Conservation (phyloP, 2,329 filamentous ascomycete genomes). For the Graphilbum fragrans region DNA sequence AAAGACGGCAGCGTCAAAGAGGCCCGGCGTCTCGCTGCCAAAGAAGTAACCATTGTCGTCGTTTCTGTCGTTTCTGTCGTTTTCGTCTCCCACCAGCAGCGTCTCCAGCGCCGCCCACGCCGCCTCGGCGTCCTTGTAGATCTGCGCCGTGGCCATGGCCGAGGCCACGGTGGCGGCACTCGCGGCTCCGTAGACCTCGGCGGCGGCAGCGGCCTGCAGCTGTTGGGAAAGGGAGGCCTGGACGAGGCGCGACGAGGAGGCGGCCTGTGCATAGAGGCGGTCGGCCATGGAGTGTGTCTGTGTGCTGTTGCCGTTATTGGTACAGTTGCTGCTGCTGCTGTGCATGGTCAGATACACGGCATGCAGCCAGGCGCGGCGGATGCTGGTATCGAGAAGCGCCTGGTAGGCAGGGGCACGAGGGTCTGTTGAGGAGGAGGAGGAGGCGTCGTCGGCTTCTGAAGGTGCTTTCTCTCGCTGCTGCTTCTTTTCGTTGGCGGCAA, state of each 20-base stretch:
- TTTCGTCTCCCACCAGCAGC: slow-evolving; percentile 18
- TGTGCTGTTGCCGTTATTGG: not conserved
- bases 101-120: slow-evolving; percentile 35
- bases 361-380: slow-evolving; percentile 85
- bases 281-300: slow-evolving; percentile 51
- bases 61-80: slow-evolving; percentile 10
- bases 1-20: slow-evolving; percentile 85
- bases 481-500: slow-evolving; percentile 2
- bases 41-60: slow-evolving; percentile 28
- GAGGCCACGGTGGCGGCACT: slow-evolving; percentile 6
- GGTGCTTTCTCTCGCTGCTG: too few relatives aligned
- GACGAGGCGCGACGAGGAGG: slow-evolving; percentile 48
- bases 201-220: slow-evolving; percentile 59
- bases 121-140: slow-evolving; percentile 30
- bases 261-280: slow-evolving; percentile 57
- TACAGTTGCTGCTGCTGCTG: not conserved
- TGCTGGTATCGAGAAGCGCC: slow-evolving; percentile 60
- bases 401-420: slow-evolving; percentile 61
- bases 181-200: slow-evolving; percentile 31
- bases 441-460: not conserved
- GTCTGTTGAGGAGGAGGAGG: slow-evolving; percentile 9
- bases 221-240: slow-evolving; percentile 50
- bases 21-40: slow-evolving; percentile 51
- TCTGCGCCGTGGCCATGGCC: slow-evolving; percentile 15
- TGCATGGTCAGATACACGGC: slow-evolving; percentile 54